Percentiles rank a stretch among this genome's conserved stretches.
Conservation (phyloP, 2,329 filamentous ascomycete species). For the Sporothrix sp. region DNA sequence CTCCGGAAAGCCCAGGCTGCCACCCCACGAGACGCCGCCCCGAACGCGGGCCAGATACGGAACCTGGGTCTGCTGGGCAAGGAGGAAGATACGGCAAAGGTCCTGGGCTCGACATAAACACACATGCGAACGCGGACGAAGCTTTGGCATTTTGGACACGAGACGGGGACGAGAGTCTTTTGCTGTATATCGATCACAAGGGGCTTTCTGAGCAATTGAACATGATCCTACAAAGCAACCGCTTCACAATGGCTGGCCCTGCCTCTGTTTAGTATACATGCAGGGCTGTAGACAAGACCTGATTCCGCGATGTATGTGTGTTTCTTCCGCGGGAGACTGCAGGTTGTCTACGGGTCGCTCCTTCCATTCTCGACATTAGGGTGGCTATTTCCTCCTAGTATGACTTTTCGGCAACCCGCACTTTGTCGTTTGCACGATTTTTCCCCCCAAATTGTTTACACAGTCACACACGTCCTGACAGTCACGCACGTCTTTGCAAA, state of each 20-base stretch:
- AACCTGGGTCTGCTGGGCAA: constrained; percentile 76
- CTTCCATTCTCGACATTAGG: not conserved
- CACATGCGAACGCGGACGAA: not conserved
- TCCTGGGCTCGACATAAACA: constrained; percentile 29
- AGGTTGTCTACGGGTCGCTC: no score
- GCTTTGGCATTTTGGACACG: not conserved
- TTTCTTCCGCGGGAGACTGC: no score
- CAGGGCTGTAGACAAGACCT: no score
- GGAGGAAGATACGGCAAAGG: constrained; percentile 66
- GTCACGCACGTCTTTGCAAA: no score
- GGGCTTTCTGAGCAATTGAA: constrained; percentile 5
- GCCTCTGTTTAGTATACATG: no score
- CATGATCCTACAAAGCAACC: no score
- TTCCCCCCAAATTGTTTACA: no score
- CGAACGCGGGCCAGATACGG: constrained; percentile 77
- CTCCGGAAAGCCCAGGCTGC: constrained; percentile 72
- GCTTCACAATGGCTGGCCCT: no score
- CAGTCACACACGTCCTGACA: not conserved
- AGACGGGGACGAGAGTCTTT: not conserved
- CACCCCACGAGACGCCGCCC: constrained; percentile 68
- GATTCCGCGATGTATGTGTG: no score
- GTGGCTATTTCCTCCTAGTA: not conserved
- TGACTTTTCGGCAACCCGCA: no score
- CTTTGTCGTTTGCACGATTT: no score
- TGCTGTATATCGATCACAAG: constrained; percentile 9